Conservation (phyloP, 2,329 filamentous ascomycete genomes). For the Aspergillus calidoustus region DNA sequence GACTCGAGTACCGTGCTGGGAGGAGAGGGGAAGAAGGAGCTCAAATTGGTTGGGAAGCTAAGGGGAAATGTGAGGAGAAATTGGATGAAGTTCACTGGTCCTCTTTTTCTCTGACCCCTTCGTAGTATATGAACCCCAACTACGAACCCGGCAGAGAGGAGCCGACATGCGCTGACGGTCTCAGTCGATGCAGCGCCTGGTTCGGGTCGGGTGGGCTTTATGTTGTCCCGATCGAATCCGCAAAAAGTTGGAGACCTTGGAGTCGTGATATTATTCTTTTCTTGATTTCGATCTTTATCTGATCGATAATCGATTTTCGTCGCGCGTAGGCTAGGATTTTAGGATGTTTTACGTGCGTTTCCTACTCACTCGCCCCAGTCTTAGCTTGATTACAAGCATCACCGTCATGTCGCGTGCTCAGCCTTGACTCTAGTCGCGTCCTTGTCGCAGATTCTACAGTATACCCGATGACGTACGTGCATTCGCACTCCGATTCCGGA, state of each 20-base stretch:
- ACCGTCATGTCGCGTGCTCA: background rate
- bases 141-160: constrained; percentile 12
- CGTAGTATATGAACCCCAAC: background rate
- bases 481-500: background rate
- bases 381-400: background rate
- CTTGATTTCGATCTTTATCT: constrained; percentile 3
- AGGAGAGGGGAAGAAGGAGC: background rate
- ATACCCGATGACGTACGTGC: background rate
- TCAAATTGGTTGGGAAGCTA: background rate
- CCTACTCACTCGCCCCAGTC: background rate
- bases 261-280: background rate
- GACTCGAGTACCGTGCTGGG: background rate
- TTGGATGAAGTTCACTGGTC: constrained; percentile 9
- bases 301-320: background rate
- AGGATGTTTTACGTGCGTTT: background rate
- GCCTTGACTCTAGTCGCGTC: background rate
- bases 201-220: constrained; percentile 2
- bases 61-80: background rate
- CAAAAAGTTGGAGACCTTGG: background rate
- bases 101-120: background rate
- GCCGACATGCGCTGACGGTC: constrained; percentile 18
- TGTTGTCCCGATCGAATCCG: constrained; percentile 13
- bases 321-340: background rate
- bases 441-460: background rate
- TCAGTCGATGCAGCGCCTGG: background rate